Conservation (phyloP, 176 grass and related monocot genomes). For the Oryza coarctata region DNA sequence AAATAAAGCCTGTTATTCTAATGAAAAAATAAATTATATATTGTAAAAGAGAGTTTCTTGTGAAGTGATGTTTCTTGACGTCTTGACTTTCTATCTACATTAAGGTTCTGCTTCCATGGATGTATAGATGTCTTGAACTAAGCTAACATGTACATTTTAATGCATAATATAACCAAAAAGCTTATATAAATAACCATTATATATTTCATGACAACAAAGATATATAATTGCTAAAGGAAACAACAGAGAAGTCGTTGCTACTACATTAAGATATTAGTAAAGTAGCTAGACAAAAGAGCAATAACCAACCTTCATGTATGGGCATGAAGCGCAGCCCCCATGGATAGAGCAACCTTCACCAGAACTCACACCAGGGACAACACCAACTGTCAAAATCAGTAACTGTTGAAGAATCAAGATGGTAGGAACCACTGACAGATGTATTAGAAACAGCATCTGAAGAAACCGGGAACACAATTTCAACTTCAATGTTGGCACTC, state of each 20-base stretch:
- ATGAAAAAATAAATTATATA: not conserved
- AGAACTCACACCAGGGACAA: slow-evolving; percentile 81
- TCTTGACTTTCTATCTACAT: not conserved
- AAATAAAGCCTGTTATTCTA: not conserved
- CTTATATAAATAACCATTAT: not conserved
- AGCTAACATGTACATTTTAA: not conserved
- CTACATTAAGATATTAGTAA: slow-evolving; percentile 16
- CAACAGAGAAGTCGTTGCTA: not conserved
- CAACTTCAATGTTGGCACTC: slow-evolving; percentile 73
- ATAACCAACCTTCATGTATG: slow-evolving; percentile 89
- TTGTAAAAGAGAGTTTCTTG: not conserved
- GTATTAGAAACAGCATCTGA: slow-evolving; percentile 78
- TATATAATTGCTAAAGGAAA: not conserved
- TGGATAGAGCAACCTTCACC: slow-evolving; percentile 97
- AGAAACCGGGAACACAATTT: slow-evolving; percentile 96
- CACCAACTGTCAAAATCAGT: slow-evolving; percentile 50
- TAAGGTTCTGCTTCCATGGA: not conserved
- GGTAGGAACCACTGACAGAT: slow-evolving; percentile 44
- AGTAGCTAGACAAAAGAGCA: not conserved
- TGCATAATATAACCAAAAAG: not conserved
- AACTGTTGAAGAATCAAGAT: slow-evolving; percentile 30
- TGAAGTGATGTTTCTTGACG: not conserved
- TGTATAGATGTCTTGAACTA: not conserved
- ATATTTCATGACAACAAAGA: not conserved
- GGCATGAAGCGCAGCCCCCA: slow-evolving; percentile 93